Conservation (phyloP, 2,329 filamentous ascomycete genomes). For the Ophiocordyceps robertsii region DNA sequence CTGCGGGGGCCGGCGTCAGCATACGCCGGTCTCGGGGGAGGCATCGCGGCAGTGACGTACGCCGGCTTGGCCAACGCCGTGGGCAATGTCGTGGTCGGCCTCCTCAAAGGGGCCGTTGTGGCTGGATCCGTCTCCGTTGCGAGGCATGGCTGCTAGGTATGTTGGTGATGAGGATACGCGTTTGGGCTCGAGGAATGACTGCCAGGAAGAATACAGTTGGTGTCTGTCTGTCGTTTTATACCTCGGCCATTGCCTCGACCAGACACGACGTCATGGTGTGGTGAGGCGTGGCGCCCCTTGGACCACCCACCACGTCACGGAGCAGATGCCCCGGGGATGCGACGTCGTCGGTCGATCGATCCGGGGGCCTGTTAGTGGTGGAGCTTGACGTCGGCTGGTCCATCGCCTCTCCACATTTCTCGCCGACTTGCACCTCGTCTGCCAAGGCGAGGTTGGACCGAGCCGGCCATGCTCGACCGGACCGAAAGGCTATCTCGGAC, state of each 20-base stretch:
- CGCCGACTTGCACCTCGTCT: no score
- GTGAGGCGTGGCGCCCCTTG: no score
- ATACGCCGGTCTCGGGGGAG: background rate
- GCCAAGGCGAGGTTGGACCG: no score
- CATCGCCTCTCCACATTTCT: no score
- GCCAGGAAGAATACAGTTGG: no score
- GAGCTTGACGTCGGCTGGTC: no score
- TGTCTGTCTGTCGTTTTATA: background rate
- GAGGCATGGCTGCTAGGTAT: constrained; percentile 27
- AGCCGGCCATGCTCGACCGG: no score
- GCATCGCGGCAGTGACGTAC: constrained; percentile 20
- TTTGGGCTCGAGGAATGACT: background rate
- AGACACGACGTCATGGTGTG: background rate
- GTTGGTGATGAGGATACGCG: background rate
- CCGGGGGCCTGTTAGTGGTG: no score
- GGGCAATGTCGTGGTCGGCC: constrained; percentile 25
- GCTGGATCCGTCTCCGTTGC: constrained; percentile 32
- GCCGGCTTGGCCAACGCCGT: constrained; percentile 25
- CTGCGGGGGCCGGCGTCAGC: constrained; percentile 7
- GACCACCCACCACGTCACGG: no score
- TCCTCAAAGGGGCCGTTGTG: constrained; percentile 31
- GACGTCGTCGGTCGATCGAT: no score
- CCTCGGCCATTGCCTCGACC: background rate
- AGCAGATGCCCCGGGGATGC: no score
- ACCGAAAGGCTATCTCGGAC: no score